phyloP scores from a whole-genome alignment of 805 yeast species.

The Candida dajiaensis region DNA sequence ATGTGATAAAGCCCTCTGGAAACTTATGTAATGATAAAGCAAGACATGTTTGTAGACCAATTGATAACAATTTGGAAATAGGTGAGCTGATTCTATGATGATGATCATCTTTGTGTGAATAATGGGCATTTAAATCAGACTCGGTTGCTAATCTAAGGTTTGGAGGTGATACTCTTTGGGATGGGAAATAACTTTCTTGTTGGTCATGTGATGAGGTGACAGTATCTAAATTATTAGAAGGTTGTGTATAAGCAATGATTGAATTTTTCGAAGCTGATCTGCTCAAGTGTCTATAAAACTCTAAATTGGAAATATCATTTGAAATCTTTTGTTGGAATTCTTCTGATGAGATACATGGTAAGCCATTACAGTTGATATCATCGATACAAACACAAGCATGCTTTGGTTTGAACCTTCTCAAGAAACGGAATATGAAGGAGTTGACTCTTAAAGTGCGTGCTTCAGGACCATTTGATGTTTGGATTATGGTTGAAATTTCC shows the following conservation, averaged over 20 bases:
- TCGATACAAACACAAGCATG: slow-evolving; percentile 15
- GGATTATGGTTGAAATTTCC: neutral
- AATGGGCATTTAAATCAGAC: slow-evolving; percentile 24
- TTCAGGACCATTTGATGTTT: neutral
- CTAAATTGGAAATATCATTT: slow-evolving; percentile 21
- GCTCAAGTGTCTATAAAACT: slow-evolving; percentile 17
- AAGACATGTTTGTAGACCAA: slow-evolving; percentile 84
- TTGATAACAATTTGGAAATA: slow-evolving; percentile 68
- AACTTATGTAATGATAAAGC: slow-evolving; percentile 87
- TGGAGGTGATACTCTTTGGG: neutral
- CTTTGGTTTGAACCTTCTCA: slow-evolving; percentile 9
- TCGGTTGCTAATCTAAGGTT: slow-evolving; percentile 17
- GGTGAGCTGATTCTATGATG: slow-evolving; percentile 81
- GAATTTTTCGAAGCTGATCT: slow-evolving; percentile 8
- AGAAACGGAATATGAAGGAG: slow-evolving; percentile 11
- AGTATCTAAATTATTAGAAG: neutral
- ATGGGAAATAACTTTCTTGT: neutral
- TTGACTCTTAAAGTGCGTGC: slow-evolving; percentile 1
- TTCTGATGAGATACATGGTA: slow-evolving; percentile 11
- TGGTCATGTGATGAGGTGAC: neutral
- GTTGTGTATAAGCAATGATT: slow-evolving; percentile 20
- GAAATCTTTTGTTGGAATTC: slow-evolving; percentile 18
- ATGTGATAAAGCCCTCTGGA: slow-evolving; percentile 93
- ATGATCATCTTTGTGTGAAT: slow-evolving; percentile 40
- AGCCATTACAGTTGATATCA: slow-evolving; percentile 19